Conservation (phyloP, 23 red algal species). For the Chondrus crispus region DNA sequence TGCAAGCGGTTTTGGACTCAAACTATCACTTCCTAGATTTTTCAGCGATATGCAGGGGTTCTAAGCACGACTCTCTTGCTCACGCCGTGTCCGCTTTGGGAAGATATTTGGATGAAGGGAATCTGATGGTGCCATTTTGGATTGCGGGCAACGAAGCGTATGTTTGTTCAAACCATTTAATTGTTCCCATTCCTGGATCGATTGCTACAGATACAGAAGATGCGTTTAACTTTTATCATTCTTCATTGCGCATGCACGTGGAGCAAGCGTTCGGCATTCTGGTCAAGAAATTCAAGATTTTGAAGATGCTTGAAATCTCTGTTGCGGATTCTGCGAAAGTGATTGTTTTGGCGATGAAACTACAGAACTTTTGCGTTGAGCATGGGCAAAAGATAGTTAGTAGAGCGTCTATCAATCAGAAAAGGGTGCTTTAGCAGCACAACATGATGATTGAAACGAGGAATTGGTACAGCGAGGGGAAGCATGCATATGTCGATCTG, state of each 20-base stretch:
- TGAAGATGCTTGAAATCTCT: not conserved
- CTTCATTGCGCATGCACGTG: not conserved
- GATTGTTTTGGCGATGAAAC: not conserved
- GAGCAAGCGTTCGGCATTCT: not conserved
- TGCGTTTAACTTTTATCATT: not conserved
- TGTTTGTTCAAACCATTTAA: not conserved
- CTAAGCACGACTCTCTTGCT: not conserved
- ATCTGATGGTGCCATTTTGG: not conserved
- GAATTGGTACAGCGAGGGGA: too few species aligned
- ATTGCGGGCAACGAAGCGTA: not conserved
- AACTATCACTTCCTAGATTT: constrained; percentile 8
- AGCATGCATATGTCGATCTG: too few species aligned
- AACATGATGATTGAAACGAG: too few species aligned
- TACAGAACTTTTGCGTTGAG: not conserved
- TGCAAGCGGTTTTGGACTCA: not conserved
- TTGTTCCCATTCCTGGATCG: not conserved
- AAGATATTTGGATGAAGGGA: not conserved
- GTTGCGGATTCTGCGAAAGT: not conserved
- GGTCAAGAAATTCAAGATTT: not conserved
- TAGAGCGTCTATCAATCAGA: too few species aligned
- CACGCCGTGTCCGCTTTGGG: not conserved
- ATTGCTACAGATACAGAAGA: not conserved
- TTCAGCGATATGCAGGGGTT: not conserved
- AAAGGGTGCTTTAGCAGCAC: too few species aligned
- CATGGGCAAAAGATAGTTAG: not conserved